Evolutionary conservation across 2,329 filamentous ascomycete species (phyloP).

Genomic region (Aschersonia sp.): DNA sequence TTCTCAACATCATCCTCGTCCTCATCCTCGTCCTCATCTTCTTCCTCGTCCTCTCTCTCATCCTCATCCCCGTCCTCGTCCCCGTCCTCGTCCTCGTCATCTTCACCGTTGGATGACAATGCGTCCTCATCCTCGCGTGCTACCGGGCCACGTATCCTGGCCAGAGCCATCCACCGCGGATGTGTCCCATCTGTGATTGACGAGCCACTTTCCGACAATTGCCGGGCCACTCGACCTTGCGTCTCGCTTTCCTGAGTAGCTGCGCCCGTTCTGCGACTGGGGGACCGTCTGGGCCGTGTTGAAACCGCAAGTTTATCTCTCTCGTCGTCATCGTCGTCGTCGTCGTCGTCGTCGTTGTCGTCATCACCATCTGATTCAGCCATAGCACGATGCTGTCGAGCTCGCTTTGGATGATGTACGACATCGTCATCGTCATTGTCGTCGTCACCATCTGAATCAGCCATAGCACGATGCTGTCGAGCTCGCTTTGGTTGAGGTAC

Average conservation of each 20-base stretch:
- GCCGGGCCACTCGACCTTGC: too few species aligned
- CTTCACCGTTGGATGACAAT: conserved; percentile 7
- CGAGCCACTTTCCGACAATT: too few species aligned
- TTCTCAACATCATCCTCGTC: conserved; percentile 4
- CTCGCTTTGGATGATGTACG: not conserved
- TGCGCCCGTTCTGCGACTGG: conserved; percentile 11
- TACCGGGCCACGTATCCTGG: too few species aligned
- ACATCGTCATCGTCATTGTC: conserved; percentile 3
- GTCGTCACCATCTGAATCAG: conserved; percentile 3
- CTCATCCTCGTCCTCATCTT: conserved; percentile 9
- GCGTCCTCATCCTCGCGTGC: conserved; percentile 4
- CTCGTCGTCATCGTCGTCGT: conserved; percentile 5
- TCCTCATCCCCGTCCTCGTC: conserved; percentile 9
- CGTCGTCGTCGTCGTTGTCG: conserved; percentile 3
- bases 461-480: not conserved
- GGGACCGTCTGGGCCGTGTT: conserved; percentile 2
- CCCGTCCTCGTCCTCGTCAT: conserved; percentile 3
- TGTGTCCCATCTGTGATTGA: too few species aligned
- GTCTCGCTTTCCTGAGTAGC: conserved; percentile 2
- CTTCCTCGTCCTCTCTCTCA: conserved; percentile 8
- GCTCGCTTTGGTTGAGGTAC: conserved; percentile 1
- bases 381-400: not conserved
- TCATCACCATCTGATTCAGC: conserved; percentile 3
- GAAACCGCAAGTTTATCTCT: not conserved
- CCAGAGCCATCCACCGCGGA: too few species aligned